phyloP scores from a whole-genome alignment of 2,329 filamentous ascomycete species.

The Colletotrichum orchidophilum region DNA sequence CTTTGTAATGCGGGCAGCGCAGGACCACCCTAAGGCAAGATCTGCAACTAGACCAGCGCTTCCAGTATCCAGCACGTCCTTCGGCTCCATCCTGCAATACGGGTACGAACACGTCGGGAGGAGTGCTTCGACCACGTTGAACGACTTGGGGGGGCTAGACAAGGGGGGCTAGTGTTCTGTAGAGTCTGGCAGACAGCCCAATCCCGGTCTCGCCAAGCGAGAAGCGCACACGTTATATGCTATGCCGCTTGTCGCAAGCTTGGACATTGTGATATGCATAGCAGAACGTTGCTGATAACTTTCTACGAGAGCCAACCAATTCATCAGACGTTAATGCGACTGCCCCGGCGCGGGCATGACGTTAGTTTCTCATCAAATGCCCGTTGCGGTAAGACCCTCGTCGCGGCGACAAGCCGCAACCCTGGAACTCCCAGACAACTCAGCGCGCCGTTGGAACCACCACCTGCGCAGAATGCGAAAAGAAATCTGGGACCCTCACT shows the following conservation, averaged over 20 bases:
- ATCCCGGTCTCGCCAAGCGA: background rate
- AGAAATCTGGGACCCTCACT: background rate
- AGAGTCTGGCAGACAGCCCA: constrained; percentile 9
- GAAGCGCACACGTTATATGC: background rate
- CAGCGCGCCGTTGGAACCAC: background rate
- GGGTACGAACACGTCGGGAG: constrained; percentile 20
- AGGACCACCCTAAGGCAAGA: background rate
- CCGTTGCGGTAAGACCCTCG: constrained; percentile 30
- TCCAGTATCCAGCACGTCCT: background rate
- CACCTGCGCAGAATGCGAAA: background rate
- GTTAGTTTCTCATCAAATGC: constrained; percentile 30
- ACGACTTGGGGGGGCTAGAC: background rate
- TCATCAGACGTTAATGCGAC: constrained; percentile 12
- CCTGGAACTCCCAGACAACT: constrained; percentile 21
- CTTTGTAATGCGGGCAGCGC: constrained; percentile 14
- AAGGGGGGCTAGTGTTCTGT: background rate
- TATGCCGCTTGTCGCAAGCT: background rate
- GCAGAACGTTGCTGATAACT: background rate
- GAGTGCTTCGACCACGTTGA: constrained; percentile 1
- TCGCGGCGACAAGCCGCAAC: constrained; percentile 6
- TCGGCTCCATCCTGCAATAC: constrained; percentile 3
- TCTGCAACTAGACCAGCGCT: background rate
- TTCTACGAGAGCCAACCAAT: background rate
- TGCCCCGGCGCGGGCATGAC: constrained; percentile 26
- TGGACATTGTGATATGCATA: constrained; percentile 1